Evolutionary conservation across 192 early-diverging fungal genomes (phyloP).

Genomic region (Backusella liffmaniae): DNA sequence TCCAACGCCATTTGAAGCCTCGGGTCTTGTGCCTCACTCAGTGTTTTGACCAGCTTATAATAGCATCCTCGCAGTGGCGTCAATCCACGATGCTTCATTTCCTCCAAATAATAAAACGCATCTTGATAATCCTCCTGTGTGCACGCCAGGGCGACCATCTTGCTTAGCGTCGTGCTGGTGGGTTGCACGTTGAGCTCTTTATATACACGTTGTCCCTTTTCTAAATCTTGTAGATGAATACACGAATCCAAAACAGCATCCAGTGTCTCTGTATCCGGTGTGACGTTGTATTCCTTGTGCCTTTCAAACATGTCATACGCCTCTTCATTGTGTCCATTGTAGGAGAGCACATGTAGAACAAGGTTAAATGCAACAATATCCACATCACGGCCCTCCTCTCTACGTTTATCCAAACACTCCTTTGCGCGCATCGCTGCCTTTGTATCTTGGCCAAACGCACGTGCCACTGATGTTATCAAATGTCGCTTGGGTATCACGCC

Average conservation of each 20-base stretch:
- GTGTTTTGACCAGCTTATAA: conserved; percentile 51
- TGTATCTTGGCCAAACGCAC: conserved; percentile 28
- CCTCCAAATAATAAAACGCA: conserved; percentile 68
- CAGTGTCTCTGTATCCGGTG: conserved; percentile 50
- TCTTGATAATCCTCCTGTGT: conserved; percentile 66
- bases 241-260: conserved; percentile 54
- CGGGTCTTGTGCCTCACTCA: conserved; percentile 57
- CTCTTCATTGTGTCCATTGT: conserved; percentile 34
- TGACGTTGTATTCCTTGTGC: conserved; percentile 28
- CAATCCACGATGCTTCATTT: conserved; percentile 61
- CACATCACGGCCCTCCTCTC: conserved; percentile 36
- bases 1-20: conserved; percentile 56
- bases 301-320: conserved; percentile 42
- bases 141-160: conserved; percentile 53
- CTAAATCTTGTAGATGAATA: conserved; percentile 38
- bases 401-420: conserved; percentile 35
- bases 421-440: conserved; percentile 38
- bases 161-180: conserved; percentile 45
- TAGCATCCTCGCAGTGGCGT: conserved; percentile 55
- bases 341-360: conserved; percentile 49
- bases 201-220: conserved; percentile 46
- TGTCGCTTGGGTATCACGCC: conserved; percentile 42
- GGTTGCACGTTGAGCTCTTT: conserved; percentile 42
- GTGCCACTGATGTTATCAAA: conserved; percentile 38
- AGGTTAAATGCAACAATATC: conserved; percentile 60